Conservation (phyloP, 2,329 filamentous ascomycete species). For the Xylaria multiplex region DNA sequence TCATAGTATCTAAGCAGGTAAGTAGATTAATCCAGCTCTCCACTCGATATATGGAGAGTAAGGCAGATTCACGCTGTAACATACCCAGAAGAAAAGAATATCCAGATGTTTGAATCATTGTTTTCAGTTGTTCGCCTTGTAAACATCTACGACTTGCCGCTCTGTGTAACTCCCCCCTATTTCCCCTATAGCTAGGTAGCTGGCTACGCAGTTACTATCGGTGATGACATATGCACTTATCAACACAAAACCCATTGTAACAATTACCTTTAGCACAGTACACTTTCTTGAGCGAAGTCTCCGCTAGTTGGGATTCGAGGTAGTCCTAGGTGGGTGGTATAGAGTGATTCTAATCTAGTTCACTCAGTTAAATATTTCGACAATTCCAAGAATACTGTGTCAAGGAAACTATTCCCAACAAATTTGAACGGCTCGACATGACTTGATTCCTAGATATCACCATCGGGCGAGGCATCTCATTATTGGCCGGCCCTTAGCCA, state of each 20-base stretch:
- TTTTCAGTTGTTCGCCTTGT: neutral
- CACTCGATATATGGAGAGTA: conserved; percentile 14
- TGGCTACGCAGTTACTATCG: neutral
- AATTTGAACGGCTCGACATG: too few species aligned
- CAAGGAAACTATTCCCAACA: too few species aligned
- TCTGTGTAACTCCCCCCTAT: neutral
- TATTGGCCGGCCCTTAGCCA: too few species aligned
- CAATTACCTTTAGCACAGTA: neutral
- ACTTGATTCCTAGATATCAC: too few species aligned
- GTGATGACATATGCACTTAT: neutral
- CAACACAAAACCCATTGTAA: neutral
- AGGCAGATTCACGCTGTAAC: conserved; percentile 1
- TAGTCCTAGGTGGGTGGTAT: too few species aligned
- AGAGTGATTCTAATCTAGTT: too few species aligned
- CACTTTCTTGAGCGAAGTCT: neutral
- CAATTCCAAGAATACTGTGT: too few species aligned
- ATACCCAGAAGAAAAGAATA: conserved; percentile 1
- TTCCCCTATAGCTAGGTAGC: neutral
- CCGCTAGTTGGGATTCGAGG: neutral
- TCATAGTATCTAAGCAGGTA: conserved; percentile 1
- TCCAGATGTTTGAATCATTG: neutral
- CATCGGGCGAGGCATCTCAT: too few species aligned
- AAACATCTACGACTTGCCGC: neutral
- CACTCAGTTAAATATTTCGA: too few species aligned
- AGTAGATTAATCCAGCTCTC: conserved; percentile 16